phyloP scores from a whole-genome alignment of 2,329 filamentous ascomycete species.

The Botrytis squamosa region DNA sequence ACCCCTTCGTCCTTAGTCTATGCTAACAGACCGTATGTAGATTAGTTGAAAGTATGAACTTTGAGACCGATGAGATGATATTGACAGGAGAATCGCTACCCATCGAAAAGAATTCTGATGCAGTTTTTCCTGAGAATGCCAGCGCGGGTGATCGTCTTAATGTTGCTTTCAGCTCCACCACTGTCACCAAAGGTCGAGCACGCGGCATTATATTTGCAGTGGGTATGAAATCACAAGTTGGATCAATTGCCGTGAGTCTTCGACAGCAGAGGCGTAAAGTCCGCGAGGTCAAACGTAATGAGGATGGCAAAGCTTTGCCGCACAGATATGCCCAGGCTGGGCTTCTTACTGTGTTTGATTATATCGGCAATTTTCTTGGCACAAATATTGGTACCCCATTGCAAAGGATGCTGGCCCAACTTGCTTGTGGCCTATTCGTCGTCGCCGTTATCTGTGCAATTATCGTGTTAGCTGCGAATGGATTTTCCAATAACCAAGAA shows the following conservation, averaged over 20 bases:
- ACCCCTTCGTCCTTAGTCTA: too few species aligned
- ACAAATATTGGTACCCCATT: slow-evolving; percentile 65
- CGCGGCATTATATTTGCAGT: slow-evolving; percentile 60
- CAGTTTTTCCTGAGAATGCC: slow-evolving; percentile 43
- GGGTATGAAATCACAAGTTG: slow-evolving; percentile 61
- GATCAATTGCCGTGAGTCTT: slow-evolving; percentile 61
- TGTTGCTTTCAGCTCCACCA: slow-evolving; percentile 60
- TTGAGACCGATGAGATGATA: slow-evolving; percentile 60
- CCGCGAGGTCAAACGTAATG: slow-evolving; percentile 49
- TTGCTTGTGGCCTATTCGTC: slow-evolving; percentile 61
- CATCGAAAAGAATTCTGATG: slow-evolving; percentile 52
- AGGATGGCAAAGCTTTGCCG: slow-evolving; percentile 49
- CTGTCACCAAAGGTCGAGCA: slow-evolving; percentile 60
- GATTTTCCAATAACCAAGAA: slow-evolving; percentile 50
- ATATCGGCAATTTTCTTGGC: slow-evolving; percentile 60
- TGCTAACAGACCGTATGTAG: slow-evolving; percentile 31
- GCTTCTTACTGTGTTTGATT: slow-evolving; percentile 50
- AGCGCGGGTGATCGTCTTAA: slow-evolving; percentile 58
- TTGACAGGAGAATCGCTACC: slow-evolving; percentile 63
- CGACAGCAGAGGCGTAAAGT: slow-evolving; percentile 50
- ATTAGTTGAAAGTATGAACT: slow-evolving; percentile 53
- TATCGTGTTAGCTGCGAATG: slow-evolving; percentile 61
- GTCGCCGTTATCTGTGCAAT: slow-evolving; percentile 65
- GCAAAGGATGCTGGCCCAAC: slow-evolving; percentile 63
- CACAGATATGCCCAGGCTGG: slow-evolving; percentile 46